Conservation (phyloP, 441 rosid species). For the Euphorbia schlechtendalii region DNA sequence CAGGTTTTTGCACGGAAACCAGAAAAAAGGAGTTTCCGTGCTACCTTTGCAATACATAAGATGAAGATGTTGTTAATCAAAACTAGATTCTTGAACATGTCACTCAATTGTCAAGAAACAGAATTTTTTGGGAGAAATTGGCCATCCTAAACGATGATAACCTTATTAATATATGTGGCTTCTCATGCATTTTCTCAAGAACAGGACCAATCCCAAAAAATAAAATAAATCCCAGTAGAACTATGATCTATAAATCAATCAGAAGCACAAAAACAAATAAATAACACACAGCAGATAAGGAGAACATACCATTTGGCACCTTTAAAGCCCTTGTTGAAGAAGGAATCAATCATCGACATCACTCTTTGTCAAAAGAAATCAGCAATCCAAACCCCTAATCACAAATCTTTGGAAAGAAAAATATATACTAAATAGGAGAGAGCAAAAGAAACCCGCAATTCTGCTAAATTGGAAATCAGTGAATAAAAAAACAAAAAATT, state of each 20-base stretch:
- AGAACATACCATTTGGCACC: conserved; percentile 70
- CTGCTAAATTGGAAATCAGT: neutral
- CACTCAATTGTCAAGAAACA: neutral
- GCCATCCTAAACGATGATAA: neutral
- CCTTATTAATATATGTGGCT: neutral
- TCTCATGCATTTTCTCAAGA: conserved; percentile 5
- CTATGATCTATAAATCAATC: neutral
- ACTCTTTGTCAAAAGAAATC: neutral
- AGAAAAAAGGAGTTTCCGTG: no score
- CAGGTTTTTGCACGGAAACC: no score
- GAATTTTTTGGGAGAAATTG: neutral
- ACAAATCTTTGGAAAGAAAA: neutral
- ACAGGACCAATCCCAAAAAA: neutral
- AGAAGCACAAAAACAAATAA: neutral
- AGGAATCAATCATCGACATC: conserved; percentile 90
- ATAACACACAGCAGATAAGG: neutral
- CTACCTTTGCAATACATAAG: no score
- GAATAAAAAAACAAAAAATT: neutral
- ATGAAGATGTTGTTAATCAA: neutral
- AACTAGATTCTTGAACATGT: neutral
- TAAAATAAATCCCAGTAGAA: neutral
- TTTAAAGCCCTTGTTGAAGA: conserved; percentile 89
- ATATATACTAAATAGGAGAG: neutral
- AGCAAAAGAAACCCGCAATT: neutral
- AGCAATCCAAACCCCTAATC: neutral